Evolutionary conservation across 139 green algal genomes (phyloP).

Genomic region (Tetraselmis chui): DNA sequence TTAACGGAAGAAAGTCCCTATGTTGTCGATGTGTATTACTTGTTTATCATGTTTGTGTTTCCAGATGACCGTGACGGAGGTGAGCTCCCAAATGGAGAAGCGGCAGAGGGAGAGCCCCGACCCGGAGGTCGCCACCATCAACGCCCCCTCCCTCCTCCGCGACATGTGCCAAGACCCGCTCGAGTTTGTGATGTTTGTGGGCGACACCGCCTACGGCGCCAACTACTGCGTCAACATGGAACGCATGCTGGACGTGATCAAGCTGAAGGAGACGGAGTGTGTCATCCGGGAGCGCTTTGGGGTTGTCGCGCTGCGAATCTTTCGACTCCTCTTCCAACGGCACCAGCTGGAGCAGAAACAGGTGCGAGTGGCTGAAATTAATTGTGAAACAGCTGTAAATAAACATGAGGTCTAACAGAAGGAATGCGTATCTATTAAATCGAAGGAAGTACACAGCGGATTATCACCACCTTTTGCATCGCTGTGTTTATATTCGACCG

Average conservation of each 20-base stretch:
- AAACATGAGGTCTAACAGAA: too few species aligned
- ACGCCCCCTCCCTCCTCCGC: not conserved
- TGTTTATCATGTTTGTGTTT: too few species aligned
- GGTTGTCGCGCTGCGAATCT: slow-evolving; percentile 57
- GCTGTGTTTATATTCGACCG: too few species aligned
- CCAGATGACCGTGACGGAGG: not conserved
- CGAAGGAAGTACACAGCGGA: too few species aligned
- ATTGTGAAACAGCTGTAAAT: too few species aligned
- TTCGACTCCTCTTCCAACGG: slow-evolving; percentile 51
- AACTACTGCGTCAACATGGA: slow-evolving; percentile 32
- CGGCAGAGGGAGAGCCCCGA: not conserved
- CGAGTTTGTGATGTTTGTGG: slow-evolving; percentile 23
- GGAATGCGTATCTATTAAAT: too few species aligned
- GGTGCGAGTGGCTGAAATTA: too few species aligned
- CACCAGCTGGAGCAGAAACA: slow-evolving; percentile 85
- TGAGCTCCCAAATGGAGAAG: not conserved
- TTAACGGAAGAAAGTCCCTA: too few species aligned
- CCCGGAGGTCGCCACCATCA: not conserved
- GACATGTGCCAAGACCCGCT: slow-evolving; percentile 17
- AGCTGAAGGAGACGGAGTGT: slow-evolving; percentile 6
- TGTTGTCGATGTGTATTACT: too few species aligned
- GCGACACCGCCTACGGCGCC: slow-evolving; percentile 15
- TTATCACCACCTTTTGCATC: too few species aligned
- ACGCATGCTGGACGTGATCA: slow-evolving; percentile 22
- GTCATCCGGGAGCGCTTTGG: slow-evolving; percentile 46